Conservation (phyloP, 768 basidiomycete species). For the Russula vinacea region DNA sequence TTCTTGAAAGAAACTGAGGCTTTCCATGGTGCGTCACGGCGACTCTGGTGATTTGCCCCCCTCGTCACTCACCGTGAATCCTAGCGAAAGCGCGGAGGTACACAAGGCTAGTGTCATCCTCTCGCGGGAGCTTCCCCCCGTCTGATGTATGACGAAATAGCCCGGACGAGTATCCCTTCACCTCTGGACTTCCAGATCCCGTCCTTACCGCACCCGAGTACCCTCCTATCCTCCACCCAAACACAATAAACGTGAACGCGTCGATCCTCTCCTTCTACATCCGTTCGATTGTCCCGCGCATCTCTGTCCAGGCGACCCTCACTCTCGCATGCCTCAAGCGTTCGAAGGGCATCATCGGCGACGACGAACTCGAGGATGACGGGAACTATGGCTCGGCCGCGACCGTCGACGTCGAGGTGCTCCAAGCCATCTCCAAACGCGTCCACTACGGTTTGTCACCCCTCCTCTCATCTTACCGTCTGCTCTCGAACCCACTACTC, state of each 20-base stretch:
- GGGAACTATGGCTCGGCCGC: conserved; percentile 97
- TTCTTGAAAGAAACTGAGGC: conserved; percentile 92
- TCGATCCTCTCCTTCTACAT: conserved; percentile 90
- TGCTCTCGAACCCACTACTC: conserved; percentile 5
- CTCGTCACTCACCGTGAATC: background rate
- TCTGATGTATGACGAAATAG: conserved; percentile 42
- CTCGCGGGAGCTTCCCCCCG: background rate
- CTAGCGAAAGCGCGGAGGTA: conserved; percentile 92
- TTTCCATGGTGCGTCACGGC: conserved; percentile 75
- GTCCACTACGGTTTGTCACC: conserved; percentile 86
- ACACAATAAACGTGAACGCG: conserved; percentile 80
- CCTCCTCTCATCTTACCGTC: background rate
- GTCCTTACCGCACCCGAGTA: conserved; percentile 70
- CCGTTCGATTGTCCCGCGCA: conserved; percentile 81
- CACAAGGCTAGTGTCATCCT: conserved; percentile 61
- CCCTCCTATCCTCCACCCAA: conserved; percentile 75
- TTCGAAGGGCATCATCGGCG: conserved; percentile 60
- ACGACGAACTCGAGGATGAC: conserved; percentile 81
- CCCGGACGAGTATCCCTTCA: conserved; percentile 98
- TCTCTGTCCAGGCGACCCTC: conserved; percentile 70
- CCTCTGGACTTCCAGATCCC: conserved; percentile 72
- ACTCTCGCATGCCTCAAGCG: conserved; percentile 63
- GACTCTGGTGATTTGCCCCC: background rate
- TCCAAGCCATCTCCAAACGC: conserved; percentile 97
- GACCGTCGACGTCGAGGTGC: conserved; percentile 89